Base-by-base conservation (phyloP, 2,329 filamentous ascomycete species). In the Botrytis paeoniae region DNA sequence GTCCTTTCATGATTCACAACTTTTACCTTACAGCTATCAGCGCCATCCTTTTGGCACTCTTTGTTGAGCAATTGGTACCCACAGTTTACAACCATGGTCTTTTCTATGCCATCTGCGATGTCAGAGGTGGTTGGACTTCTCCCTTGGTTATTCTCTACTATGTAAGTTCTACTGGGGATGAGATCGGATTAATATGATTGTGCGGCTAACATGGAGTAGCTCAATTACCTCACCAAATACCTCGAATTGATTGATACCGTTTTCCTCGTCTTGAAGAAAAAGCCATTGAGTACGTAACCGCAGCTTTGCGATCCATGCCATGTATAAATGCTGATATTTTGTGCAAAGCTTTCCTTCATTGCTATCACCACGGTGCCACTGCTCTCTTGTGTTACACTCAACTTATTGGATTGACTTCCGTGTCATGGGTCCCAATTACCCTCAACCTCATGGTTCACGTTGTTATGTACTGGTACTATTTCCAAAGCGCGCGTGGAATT, bases 391-490 rank as follows among this genome's bases (percentile, higher is more conserved):
- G 95, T 92, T 98, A 97, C 88, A 97, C 94, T 73, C 95, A 98
- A 86, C 90, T 98, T 77, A 92, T 97, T 80, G 95, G 95, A 78
- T 89, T 93, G 81, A 98, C 95, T 63, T 89, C 95, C 61, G 95
- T 98, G 73, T 97, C 95, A 75, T 98, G 95, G 95, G 93, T 97
- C 72, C 91, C 92, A 75, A 98, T 98, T 82, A 92, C 90, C 71
- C 89, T 98, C 79, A 98, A 98, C 88, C 85, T 98, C 81, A 90
- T 89, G 76, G 95, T 98, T 72, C 95, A 98, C 85, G 95, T 98
- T 74, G 93, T 98, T 82, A 98, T 98, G 95, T 98, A 98, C 91
- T 98, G 95, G 95, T 98, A 98, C 91, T 98, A 98, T 89, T 98
- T 98, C 91, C 95, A 98, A 88, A 95, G 93, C 81, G 95, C 95